Base-by-base conservation (phyloP, 2,329 filamentous ascomycete species). In the Pseudogymnoascus sp. region DNA sequence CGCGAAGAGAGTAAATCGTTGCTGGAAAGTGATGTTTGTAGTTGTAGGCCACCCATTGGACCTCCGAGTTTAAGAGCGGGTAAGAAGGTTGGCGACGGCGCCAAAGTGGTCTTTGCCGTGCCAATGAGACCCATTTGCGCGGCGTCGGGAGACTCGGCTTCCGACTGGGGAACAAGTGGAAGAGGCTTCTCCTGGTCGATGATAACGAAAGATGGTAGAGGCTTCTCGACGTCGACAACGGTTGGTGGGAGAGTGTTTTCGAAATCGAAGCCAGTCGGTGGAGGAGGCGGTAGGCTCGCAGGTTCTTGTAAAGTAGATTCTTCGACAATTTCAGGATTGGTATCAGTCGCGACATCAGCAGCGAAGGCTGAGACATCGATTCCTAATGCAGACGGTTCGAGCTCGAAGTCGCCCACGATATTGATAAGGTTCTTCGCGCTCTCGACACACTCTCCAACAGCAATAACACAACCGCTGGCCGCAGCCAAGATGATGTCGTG, bases 391-490 rank as follows among this genome's bases (percentile, higher is more conserved):
- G 71, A 76, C 38, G 78, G 72, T 68, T 89, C 85, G 68, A 93
- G 86, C 74, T 96, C 92, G 68, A 96, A 96, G 74, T 96, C 93
- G 19, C 93, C 92, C 67, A 95, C 91, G 65, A 89, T 84, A 76
- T 96, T 92, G 64, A 99, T 88, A 50, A 96, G 86, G 73, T 85
- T 82, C 70, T 91, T 91, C 10, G 93, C 89, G 76, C 93, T 93
- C 6, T 89, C 87, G 19, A 96, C 89, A 74, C 93, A 97, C 69
- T 96, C 92, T 42, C 93, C 93, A 50, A 93, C 92, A 21, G 91
- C 89, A 69, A 91, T 88, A 26, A 99, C 93, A 72, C 93, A 97
- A 65, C 85, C 87, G 6, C 92, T 96, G 8, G 92, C 92, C 19
- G 91, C 90, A 65, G 83, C 81, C 33, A 95, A 83, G 42, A 96